phyloP scores from a whole-genome alignment of 192 early-diverging fungal genomes.

The Paraglomus occultum region DNA sequence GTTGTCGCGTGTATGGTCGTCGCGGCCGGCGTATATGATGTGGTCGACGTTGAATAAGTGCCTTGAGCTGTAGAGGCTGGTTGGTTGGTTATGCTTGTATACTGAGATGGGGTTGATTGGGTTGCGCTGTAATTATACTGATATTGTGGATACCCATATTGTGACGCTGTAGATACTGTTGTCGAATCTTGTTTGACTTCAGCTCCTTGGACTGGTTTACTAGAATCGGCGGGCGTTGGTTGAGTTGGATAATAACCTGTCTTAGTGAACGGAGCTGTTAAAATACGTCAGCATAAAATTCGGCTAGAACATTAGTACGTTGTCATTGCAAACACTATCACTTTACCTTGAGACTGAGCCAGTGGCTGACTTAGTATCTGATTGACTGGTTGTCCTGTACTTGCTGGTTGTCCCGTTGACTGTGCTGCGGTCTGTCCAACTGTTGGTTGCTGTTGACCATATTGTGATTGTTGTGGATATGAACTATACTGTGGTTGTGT shows the following conservation, averaged over 20 bases:
- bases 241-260: constrained; percentile 25
- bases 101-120: not conserved
- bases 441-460: not conserved
- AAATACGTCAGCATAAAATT: too few relatives aligned
- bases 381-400: not conserved
- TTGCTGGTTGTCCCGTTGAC: not conserved
- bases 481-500: constrained; percentile 8
- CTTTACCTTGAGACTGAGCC: not conserved
- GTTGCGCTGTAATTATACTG: constrained; percentile 17
- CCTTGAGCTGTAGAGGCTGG: not conserved
- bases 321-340: too few relatives aligned
- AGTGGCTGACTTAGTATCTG: constrained; percentile 1
- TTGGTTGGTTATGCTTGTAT: not conserved
- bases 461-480: constrained; percentile 21
- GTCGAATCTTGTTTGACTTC: constrained; percentile 10
- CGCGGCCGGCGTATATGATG: not conserved
- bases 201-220: constrained; percentile 11
- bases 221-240: constrained; percentile 1
- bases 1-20: not conserved
- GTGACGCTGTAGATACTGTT: not conserved
- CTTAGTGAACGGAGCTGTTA: not conserved
- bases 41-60: not conserved
- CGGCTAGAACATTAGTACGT: too few relatives aligned
- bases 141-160: constrained; percentile 27
- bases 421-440: constrained; percentile 5